These are phyloP conservation scores for Ceratobasidium sp. DNA, from an alignment of 1,284 basidiomycete genomes.

Conservation along the genomic window DNA sequence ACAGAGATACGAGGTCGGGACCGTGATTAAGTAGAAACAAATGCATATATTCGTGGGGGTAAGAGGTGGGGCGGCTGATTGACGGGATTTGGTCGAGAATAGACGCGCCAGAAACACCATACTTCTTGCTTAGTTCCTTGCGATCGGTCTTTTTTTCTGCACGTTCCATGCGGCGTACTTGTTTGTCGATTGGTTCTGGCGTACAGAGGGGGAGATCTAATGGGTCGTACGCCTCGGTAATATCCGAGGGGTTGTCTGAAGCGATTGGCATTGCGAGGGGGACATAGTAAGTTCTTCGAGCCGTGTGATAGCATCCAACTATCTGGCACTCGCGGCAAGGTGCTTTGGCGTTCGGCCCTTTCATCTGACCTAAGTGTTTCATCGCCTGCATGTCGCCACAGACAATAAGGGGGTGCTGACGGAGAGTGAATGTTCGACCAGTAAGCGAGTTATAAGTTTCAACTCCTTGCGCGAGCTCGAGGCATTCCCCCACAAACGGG, in stretches of 20 bases:
- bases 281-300: conserved; percentile 17
- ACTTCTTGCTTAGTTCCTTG: conserved; percentile 54
- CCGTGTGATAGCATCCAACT: conserved; percentile 49
- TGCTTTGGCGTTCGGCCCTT: conserved; percentile 62
- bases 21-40: conserved; percentile 42
- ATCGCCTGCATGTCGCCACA: conserved; percentile 66
- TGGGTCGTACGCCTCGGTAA: conserved; percentile 52
- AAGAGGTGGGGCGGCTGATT: conserved; percentile 10
- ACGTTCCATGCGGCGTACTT: conserved; percentile 6
- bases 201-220: conserved; percentile 58
- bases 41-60: conserved; percentile 36
- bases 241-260: background rate
- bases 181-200: conserved; percentile 50
- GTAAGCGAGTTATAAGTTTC: conserved; percentile 56
- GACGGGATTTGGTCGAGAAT: conserved; percentile 52
- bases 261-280: conserved; percentile 48
- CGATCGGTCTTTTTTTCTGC: background rate
- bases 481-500: conserved; percentile 59
- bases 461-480: conserved; percentile 58
- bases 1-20: conserved; percentile 47
- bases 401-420: conserved; percentile 60
- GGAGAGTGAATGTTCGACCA: conserved; percentile 55
- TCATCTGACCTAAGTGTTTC: conserved; percentile 56
- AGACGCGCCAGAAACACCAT: conserved; percentile 62
- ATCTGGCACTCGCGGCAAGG: conserved; percentile 65